A percentile compares a stretch with the other conserved stretches of the same genome.
These are phyloP conservation scores for Penicillium brevicompactum DNA, from an alignment of 2,329 filamentous ascomycete genomes.

Conservation along the genomic window DNA sequence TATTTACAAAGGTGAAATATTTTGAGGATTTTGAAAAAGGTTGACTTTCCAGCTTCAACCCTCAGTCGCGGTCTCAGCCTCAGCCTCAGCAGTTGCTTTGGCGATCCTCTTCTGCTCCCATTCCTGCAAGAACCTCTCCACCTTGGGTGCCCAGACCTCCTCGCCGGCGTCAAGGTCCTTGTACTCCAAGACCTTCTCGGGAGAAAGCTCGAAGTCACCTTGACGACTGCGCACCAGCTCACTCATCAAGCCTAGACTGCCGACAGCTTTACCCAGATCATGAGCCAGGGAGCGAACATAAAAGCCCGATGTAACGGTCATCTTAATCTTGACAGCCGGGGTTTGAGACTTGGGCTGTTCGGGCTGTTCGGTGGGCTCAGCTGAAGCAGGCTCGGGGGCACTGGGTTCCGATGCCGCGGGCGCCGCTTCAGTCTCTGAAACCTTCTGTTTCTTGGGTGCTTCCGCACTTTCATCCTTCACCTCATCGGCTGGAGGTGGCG, in stretches of 20 bases:
- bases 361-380: constrained; percentile 13
- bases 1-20: not conserved
- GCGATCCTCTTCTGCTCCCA: constrained; percentile 50
- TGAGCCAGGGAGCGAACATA: constrained; percentile 94
- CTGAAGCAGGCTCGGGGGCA: constrained; percentile 14
- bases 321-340: constrained; percentile 77
- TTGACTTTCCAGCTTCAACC: not conserved
- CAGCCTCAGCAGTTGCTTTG: constrained; percentile 13
- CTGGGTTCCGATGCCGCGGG: constrained; percentile 9
- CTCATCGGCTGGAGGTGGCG: constrained; percentile 31
- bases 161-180: constrained; percentile 75
- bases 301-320: constrained; percentile 94
- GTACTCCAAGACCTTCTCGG: constrained; percentile 75
- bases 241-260: constrained; percentile 83
- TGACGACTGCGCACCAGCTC: constrained; percentile 79
- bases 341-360: constrained; percentile 40
- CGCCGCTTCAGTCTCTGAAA: constrained; percentile 31
- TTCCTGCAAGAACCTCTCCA: constrained; percentile 60
- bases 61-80: constrained; percentile 1
- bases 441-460: constrained; percentile 35
- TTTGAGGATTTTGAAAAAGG: not conserved
- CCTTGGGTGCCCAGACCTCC: constrained; percentile 77
- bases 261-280: constrained; percentile 81
- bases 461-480: constrained; percentile 20
- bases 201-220: constrained; percentile 73